Base-by-base conservation (phyloP, 495 filamentous ascomycete genomes). In the Xeromyces bisporus region DNA sequence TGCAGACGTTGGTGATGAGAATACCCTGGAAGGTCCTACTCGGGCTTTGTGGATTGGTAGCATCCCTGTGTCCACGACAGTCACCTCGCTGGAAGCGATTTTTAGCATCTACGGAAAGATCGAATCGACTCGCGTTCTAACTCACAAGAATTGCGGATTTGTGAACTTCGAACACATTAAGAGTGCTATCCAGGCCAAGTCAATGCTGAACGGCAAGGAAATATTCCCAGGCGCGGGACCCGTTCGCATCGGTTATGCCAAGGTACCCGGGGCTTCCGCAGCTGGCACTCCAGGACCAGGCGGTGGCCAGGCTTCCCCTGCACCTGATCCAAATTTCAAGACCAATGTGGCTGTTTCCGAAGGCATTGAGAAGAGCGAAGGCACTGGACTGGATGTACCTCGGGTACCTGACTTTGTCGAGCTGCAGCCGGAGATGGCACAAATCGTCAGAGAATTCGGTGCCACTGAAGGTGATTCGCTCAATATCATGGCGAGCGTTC, bases 111-210 rank as follows among this genome's bases (percentile, higher is more conserved):
- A 89, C 41, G 89, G 89, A 10, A 75, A 79, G 14, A 92, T 97
- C 43, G 73, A 86, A 41, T 93, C 87, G 10, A 85, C 82, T 21
- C 68, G 89, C 36, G 91, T 97, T 9, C 64, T 97, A 39, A 93
- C 89, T 8, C 89, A 97, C 62, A 97, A 97, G 70, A 96, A 92
- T 47, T 97, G 89, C 51, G 89, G 89, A 4, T 97, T 97, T 43
- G 85, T 97, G 48, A 97, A 97, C 53, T 97, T 93, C 42, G 82
- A 94, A 56, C 72, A 69, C 40, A 51, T 85, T 15, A 81, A 93
- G 18, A 91, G 81, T 46, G 91, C 89, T 28, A 79, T 93, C 17
- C 70, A 80, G 33, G 91, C 89, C 3, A 91, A 81, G 46, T 72
- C 71, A 12, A 62, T 73, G 46, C 75, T 92, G 49, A 93, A 94